Percentiles rank a stretch among this genome's conserved stretches.
Conservation (phyloP, 2,329 filamentous ascomycete genomes). For the Davidsoniella neocaledoniae region DNA sequence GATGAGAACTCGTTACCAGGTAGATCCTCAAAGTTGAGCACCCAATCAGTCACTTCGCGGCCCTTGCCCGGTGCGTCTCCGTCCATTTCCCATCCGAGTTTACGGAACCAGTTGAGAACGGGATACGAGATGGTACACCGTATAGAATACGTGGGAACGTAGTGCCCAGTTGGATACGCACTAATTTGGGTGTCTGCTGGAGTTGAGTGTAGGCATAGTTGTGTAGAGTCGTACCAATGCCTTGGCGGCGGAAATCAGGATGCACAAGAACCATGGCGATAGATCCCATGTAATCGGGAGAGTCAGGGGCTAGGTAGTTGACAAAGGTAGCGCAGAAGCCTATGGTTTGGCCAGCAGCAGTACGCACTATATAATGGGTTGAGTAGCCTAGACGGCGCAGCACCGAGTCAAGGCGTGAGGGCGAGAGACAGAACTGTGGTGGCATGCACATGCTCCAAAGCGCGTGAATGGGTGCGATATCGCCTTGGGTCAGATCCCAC, state of each 20-base stretch:
- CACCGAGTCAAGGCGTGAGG: conserved; percentile 26
- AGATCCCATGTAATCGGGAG: conserved; percentile 37
- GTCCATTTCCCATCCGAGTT: conserved; percentile 36
- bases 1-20: conserved; percentile 24
- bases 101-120: conserved; percentile 34
- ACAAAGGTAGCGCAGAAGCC: conserved; percentile 46
- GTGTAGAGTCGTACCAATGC: conserved; percentile 37
- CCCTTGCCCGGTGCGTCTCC: conserved; percentile 28
- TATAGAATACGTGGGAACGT: conserved; percentile 42
- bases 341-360: conserved; percentile 28
- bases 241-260: conserved; percentile 28
- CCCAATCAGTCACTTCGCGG: conserved; percentile 34
- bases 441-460: conserved; percentile 32
- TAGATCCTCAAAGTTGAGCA: conserved; percentile 35
- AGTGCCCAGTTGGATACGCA: conserved; percentile 38
- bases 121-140: conserved; percentile 30
- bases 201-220: conserved; percentile 33
- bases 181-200: conserved; percentile 32
- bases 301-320: conserved; percentile 36
- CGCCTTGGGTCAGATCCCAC: conserved; percentile 23
- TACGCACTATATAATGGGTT: conserved; percentile 38
- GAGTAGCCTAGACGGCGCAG: conserved; percentile 38
- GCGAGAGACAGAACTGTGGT: conserved; percentile 28
- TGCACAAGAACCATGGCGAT: conserved; percentile 37
- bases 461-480: conserved; percentile 25